Evolutionary conservation across 192 early-diverging fungal genomes (phyloP).

Genomic region (Thoreauomyces humboldtii): DNA sequence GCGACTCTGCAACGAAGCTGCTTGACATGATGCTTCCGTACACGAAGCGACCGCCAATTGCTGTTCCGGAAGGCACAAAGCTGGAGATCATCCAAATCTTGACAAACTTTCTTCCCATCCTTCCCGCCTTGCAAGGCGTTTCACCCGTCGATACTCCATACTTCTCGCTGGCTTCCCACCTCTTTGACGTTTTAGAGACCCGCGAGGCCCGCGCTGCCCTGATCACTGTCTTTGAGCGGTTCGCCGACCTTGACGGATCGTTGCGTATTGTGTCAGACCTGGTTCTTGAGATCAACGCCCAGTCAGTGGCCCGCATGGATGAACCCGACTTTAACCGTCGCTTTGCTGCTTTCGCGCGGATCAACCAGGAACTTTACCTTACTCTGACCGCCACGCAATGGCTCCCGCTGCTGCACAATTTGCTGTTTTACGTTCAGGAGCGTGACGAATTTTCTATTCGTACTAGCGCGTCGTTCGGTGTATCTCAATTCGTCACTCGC

Average conservation of each 20-base stretch:
- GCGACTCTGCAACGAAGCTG: constrained; percentile 64
- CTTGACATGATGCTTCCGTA: constrained; percentile 81
- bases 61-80: constrained; percentile 80
- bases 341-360: constrained; percentile 65
- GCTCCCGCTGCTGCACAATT: constrained; percentile 87
- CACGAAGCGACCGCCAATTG: constrained; percentile 63
- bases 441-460: constrained; percentile 84
- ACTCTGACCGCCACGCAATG: constrained; percentile 71
- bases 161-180: constrained; percentile 61
- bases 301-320: constrained; percentile 69
- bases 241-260: constrained; percentile 65
- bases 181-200: constrained; percentile 67
- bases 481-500: constrained; percentile 70
- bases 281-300: constrained; percentile 77
- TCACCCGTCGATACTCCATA: constrained; percentile 45
- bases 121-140: constrained; percentile 47
- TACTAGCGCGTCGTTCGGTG: constrained; percentile 70
- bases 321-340: constrained; percentile 85
- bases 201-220: constrained; percentile 65
- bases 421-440: constrained; percentile 79
- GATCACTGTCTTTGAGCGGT: constrained; percentile 55
- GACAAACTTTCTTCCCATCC: constrained; percentile 72
- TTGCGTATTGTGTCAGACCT: constrained; percentile 49
- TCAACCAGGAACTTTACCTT: constrained; percentile 70
- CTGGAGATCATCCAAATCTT: constrained; percentile 80